Conservation (phyloP, 192 early-diverging fungal species). For the Coemansia javaensis region DNA sequence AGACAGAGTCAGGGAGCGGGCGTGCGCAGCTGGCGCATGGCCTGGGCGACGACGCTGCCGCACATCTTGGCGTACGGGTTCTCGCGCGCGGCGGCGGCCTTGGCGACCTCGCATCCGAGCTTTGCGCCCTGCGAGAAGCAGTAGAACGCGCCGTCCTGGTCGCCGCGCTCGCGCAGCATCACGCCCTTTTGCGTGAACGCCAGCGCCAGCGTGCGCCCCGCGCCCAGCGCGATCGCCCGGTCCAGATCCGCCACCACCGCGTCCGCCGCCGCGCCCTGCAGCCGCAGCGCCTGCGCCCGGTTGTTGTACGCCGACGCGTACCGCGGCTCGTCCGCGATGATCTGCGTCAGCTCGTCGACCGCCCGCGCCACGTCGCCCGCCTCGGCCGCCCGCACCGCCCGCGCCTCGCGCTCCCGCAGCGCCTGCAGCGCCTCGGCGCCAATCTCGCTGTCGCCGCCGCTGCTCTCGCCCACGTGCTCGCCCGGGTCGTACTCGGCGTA, state of each 20-base stretch:
- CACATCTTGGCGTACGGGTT: slow-evolving; percentile 73
- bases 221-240: slow-evolving; percentile 53
- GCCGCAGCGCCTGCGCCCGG: slow-evolving; percentile 45
- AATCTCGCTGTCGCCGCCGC: slow-evolving; percentile 3
- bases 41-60: slow-evolving; percentile 55
- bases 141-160: slow-evolving; percentile 45
- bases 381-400: slow-evolving; percentile 41
- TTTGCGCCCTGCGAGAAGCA: slow-evolving; percentile 59
- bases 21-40: slow-evolving; percentile 50
- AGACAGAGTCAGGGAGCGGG: too few species aligned
- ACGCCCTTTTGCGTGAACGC: slow-evolving; percentile 65
- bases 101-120: slow-evolving; percentile 59
- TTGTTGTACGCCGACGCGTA: slow-evolving; percentile 70
- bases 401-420: slow-evolving; percentile 15
- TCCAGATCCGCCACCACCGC: slow-evolving; percentile 53
- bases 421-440: neutral
- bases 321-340: slow-evolving; percentile 40
- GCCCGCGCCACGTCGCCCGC: slow-evolving; percentile 27
- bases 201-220: slow-evolving; percentile 31
- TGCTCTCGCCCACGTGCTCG: neutral
- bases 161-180: slow-evolving; percentile 43
- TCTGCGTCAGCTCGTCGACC: slow-evolving; percentile 23
- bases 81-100: slow-evolving; percentile 51
- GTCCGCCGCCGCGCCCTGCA: slow-evolving; percentile 24
- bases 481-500: slow-evolving; percentile 9